Evolutionary conservation across 805 yeast genomes (phyloP).

Genomic region (Pichia heedii): DNA sequence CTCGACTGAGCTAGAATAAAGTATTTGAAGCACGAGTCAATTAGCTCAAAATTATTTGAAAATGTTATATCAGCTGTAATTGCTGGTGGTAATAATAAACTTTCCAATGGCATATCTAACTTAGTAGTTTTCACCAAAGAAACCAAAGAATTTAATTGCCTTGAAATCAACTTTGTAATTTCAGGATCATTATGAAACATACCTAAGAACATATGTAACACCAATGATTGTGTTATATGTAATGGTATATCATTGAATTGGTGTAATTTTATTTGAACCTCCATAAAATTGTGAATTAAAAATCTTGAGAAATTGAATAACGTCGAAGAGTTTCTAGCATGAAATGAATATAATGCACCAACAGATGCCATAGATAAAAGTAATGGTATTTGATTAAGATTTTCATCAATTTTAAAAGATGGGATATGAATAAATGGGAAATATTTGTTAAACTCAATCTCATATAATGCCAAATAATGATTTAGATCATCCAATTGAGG

Average conservation of each 20-base stretch:
- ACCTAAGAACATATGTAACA: constrained; percentile 46
- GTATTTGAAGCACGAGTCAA: constrained; percentile 39
- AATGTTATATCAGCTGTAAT: constrained; percentile 17
- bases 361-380: constrained; percentile 75
- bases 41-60: constrained; percentile 14
- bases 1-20: constrained; percentile 48
- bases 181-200: constrained; percentile 48
- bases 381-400: constrained; percentile 52
- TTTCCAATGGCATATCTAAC: constrained; percentile 42
- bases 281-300: constrained; percentile 59
- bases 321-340: constrained; percentile 64
- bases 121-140: constrained; percentile 46
- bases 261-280: constrained; percentile 35
- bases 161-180: constrained; percentile 38
- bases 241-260: constrained; percentile 46
- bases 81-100: constrained; percentile 35
- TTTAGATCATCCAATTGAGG: constrained; percentile 73
- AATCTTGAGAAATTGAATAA: constrained; percentile 59
- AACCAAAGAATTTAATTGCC: constrained; percentile 45
- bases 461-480: constrained; percentile 65
- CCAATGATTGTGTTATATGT: constrained; percentile 48
- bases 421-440: constrained; percentile 81
- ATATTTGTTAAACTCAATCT: constrained; percentile 68
- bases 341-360: constrained; percentile 82
- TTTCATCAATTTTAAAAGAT: constrained; percentile 37